A percentile compares a stretch with the other conserved stretches of the same genome.
These are phyloP conservation scores for Pichia heedii DNA, from an alignment of 805 yeast species.

Conservation along the genomic window DNA sequence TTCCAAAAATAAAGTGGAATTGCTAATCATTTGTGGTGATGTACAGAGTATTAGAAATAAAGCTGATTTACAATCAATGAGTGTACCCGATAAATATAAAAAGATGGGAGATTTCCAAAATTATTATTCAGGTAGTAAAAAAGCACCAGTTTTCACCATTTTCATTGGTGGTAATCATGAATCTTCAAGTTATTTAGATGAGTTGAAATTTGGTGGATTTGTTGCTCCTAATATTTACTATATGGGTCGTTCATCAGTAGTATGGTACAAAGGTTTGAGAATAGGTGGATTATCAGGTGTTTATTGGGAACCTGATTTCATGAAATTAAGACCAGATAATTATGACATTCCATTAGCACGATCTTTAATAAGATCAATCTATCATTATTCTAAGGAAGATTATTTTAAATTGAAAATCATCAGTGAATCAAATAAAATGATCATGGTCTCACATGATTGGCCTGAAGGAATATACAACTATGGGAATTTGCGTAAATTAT, in stretches of 20 bases:
- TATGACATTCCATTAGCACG: conserved; percentile 38
- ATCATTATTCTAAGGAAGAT: conserved; percentile 66
- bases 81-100: conserved; percentile 73
- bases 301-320: conserved; percentile 45
- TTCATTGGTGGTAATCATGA: conserved; percentile 97
- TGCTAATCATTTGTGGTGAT: conserved; percentile 82
- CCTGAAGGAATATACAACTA: conserved; percentile 65
- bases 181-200: conserved; percentile 66
- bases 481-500: conserved; percentile 48
- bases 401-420: conserved; percentile 45
- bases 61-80: conserved; percentile 58
- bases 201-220: conserved; percentile 83
- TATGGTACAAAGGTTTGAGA: conserved; percentile 67
- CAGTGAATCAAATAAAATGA: conserved; percentile 29
- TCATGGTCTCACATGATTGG: conserved; percentile 88
- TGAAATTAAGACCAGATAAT: conserved; percentile 30
- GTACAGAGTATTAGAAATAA: conserved; percentile 69
- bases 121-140: conserved; percentile 51
- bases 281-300: conserved; percentile 86
- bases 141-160: conserved; percentile 69
- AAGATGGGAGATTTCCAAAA: conserved; percentile 69
- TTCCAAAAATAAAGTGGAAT: conserved; percentile 32
- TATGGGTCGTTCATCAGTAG: conserved; percentile 66
- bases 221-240: conserved; percentile 82
- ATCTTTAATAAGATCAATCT: conserved; percentile 45